A percentile compares a stretch with the other conserved stretches of the same genome.
Conservation (phyloP, 805 yeast genomes). For the Kodamaea neixiangensis region DNA sequence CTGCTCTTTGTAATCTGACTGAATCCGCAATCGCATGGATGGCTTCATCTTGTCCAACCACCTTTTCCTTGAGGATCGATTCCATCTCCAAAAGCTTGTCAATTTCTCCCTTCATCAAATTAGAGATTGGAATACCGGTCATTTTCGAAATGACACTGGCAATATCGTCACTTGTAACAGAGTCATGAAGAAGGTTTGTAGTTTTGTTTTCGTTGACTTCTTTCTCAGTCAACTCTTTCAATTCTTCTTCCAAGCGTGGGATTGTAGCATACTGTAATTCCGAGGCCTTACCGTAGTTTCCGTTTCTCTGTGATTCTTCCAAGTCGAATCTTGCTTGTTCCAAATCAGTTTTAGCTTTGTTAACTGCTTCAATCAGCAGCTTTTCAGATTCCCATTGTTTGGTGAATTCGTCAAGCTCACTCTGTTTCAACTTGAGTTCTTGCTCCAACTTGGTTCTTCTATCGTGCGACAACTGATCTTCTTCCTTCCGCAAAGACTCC, state of each 20-base stretch:
- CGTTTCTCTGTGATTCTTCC: constrained; percentile 79
- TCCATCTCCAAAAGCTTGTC: constrained; percentile 91
- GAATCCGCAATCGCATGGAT: constrained; percentile 89
- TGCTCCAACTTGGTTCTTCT: constrained; percentile 73
- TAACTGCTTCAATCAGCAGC: constrained; percentile 71
- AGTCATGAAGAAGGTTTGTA: constrained; percentile 68
- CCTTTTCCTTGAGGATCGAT: constrained; percentile 68
- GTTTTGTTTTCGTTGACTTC: constrained; percentile 27
- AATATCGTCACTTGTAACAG: constrained; percentile 92
- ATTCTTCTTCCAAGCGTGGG: constrained; percentile 70
- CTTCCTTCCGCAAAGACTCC: constrained; percentile 91
- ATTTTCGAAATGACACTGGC: constrained; percentile 88
- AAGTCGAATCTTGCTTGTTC: constrained; percentile 84
- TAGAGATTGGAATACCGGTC: constrained; percentile 94
- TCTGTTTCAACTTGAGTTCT: constrained; percentile 61
- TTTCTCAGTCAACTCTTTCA: constrained; percentile 44
- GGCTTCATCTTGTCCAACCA: constrained; percentile 95
- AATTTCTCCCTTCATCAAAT: constrained; percentile 90
- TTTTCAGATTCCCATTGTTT: constrained; percentile 86
- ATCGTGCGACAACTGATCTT: constrained; percentile 79
- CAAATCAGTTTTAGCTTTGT: constrained; percentile 75
- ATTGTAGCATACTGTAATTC: constrained; percentile 84
- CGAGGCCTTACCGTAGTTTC: constrained; percentile 86
- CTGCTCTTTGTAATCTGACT: constrained; percentile 94
- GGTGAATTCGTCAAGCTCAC: constrained; percentile 70